These are phyloP conservation scores for Colletotrichum brevisporum DNA, from an alignment of 2,329 filamentous ascomycete species.

Conservation along the genomic window DNA sequence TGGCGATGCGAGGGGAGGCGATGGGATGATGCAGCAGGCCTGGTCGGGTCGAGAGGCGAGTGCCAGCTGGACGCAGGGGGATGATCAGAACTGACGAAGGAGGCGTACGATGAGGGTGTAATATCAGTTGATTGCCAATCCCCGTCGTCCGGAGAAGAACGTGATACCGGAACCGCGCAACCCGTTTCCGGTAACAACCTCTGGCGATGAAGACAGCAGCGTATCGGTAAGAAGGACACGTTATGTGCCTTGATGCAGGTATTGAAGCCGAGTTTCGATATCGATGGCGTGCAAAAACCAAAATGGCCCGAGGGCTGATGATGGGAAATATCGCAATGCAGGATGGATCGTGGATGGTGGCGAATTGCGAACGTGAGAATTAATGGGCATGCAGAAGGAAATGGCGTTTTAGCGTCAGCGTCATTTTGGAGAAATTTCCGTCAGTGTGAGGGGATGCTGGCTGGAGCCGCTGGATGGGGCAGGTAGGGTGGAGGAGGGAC, in stretches of 20 bases:
- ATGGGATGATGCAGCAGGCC: constrained; percentile 18
- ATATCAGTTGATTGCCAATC: constrained; percentile 26
- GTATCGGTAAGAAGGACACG: too few species aligned
- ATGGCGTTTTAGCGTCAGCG: not conserved
- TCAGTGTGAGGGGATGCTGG: constrained; percentile 2
- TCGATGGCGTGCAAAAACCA: not conserved
- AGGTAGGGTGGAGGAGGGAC: not conserved
- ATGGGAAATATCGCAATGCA: not conserved
- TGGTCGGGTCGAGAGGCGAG: constrained; percentile 16
- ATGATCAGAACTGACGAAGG: not conserved
- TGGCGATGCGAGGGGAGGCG: constrained; percentile 3
- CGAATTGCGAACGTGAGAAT: too few species aligned
- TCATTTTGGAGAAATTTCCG: constrained; percentile 31
- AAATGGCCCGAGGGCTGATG: not conserved
- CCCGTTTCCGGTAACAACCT: too few species aligned
- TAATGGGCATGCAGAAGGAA: not conserved
- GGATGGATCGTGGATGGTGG: too few species aligned
- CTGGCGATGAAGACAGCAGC: too few species aligned
- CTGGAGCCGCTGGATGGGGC: constrained; percentile 1
- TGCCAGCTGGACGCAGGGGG: constrained; percentile 13
- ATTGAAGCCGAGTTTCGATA: not conserved
- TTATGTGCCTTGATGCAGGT: not conserved
- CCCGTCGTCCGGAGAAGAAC: not conserved
- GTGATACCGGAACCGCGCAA: constrained; percentile 32
- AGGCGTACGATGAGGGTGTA: not conserved